Conservation (phyloP, 1,139 yeast genomes). For the Zhuliangozyma blackwelliae region DNA sequence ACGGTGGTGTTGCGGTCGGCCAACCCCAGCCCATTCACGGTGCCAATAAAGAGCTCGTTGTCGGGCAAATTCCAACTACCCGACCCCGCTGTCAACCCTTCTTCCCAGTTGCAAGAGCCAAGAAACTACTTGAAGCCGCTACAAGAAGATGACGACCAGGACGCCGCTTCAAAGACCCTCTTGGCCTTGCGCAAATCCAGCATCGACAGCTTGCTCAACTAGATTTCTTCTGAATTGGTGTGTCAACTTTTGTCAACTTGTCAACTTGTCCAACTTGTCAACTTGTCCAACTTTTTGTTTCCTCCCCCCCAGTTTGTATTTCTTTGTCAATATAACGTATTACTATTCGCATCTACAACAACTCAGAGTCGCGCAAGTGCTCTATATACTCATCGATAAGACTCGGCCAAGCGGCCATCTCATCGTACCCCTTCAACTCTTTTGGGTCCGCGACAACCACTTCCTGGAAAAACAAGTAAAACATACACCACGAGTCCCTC, state of each 20-base stretch:
- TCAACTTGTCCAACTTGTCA: conserved; percentile 1
- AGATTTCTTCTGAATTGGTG: conserved; percentile 5
- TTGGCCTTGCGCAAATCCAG: conserved; percentile 42
- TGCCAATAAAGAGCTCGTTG: conserved; percentile 16
- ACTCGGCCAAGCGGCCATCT: conserved; percentile 88
- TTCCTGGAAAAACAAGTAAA: conserved; percentile 59
- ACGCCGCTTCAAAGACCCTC: conserved; percentile 37
- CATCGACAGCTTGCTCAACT: conserved; percentile 39
- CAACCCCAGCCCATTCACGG: conserved; percentile 22
- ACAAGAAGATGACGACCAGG: conserved; percentile 4
- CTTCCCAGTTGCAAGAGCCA: conserved; percentile 16
- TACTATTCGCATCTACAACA: conserved; percentile 8
- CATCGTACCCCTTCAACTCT: conserved; percentile 55
- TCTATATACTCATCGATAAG: conserved; percentile 82
- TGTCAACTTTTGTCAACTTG: neutral
- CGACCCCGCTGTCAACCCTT: conserved; percentile 33
- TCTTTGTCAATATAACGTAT: neutral
- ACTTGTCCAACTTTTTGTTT: neutral
- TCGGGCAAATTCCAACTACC: conserved; percentile 29
- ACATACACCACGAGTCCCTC: conserved; percentile 83
- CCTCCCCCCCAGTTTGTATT: neutral
- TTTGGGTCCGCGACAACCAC: conserved; percentile 47
- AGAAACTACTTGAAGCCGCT: conserved; percentile 12
- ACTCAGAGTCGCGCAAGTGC: conserved; percentile 35
- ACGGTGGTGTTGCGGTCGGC: conserved; percentile 13